Base-by-base conservation (phyloP, 2,329 filamentous ascomycete species). In the Monilinia aucupariae region DNA sequence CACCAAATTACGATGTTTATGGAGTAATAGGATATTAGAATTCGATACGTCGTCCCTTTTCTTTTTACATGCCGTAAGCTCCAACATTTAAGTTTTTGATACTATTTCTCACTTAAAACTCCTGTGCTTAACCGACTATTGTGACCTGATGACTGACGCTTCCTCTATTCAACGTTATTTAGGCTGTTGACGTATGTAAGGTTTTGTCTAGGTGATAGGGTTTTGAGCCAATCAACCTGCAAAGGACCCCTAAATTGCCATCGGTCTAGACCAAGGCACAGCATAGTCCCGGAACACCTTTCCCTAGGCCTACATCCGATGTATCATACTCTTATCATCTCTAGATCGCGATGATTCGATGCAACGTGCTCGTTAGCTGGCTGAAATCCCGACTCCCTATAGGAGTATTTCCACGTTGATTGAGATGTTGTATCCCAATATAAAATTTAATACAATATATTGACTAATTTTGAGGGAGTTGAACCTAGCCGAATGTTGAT, bases 201-300 rank as follows among this genome's bases (percentile, higher is more conserved):
- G 54, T 56, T 34, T 47, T 56, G 5, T 20, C 17, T 43, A 43
- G 43, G 8, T 47, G 30, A 56, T 56, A 47, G 41, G 54, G 20
- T 47, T 47, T 56, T 34, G 54, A 56, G 34, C 41, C n/a, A 47
- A 52, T 15, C 45, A 20, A 56, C 27, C 12, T 47, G n/a, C n/a
- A 58, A 58, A 34, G n/a, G 30, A 37, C 30, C 54, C 54, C 27
- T 48, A 58, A 58, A 39, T 39, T 17, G 4, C 32, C 32, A 58
- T 10, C 27, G 34, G 30, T 56, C 53, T 47, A 56, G 53, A 56
- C 39, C 53, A 45, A 10, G 17, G 32, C 27, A 43, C 20, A 34
- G 52, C 52, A 30, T 37, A 30, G 27, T 17, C 15, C 25, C 37
- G 37, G 37, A 13, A 39, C 12, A 39, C 12, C 13, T 17, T 12